Conservation (phyloP, 192 early-diverging fungal genomes). For the Coemansia sp. region DNA sequence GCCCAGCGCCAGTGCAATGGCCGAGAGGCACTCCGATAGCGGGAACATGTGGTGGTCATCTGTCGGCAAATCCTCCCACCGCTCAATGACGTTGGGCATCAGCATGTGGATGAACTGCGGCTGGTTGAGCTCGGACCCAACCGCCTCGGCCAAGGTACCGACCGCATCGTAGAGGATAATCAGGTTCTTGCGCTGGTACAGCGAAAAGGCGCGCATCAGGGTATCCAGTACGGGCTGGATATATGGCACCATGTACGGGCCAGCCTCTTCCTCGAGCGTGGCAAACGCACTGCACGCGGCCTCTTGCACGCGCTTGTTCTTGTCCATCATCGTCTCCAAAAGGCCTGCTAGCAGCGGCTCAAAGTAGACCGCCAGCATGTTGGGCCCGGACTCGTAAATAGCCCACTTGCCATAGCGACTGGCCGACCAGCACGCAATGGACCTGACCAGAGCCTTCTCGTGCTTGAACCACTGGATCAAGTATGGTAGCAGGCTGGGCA, state of each 20-base stretch:
- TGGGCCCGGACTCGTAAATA: conserved; percentile 57
- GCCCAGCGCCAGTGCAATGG: conserved; percentile 84
- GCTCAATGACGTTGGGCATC: conserved; percentile 83
- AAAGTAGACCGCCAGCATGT: conserved; percentile 70
- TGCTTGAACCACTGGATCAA: conserved; percentile 79
- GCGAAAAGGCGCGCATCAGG: conserved; percentile 76
- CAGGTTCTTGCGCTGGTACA: conserved; percentile 96
- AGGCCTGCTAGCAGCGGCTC: conserved; percentile 79
- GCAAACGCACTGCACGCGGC: conserved; percentile 96
- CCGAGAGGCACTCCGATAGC: conserved; percentile 87
- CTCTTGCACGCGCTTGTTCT: conserved; percentile 98
- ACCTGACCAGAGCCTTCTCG: conserved; percentile 86
- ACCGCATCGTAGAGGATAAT: conserved; percentile 96
- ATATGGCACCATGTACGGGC: conserved; percentile 77
- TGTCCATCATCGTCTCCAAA: conserved; percentile 81
- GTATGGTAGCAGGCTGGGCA: conserved; percentile 84
- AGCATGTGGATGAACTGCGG: conserved; percentile 78
- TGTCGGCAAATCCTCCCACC: conserved; percentile 80
- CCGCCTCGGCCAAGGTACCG: conserved; percentile 94
- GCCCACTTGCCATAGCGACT: conserved; percentile 90
- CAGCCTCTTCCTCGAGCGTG: conserved; percentile 92
- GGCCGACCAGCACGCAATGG: conserved; percentile 98
- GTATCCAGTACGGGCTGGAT: conserved; percentile 84
- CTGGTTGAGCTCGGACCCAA: conserved; percentile 78
- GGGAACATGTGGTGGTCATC: conserved; percentile 94